phyloP scores from a whole-genome alignment of 2,329 filamentous ascomycete species.

The Ampelomyces quisqualis region DNA sequence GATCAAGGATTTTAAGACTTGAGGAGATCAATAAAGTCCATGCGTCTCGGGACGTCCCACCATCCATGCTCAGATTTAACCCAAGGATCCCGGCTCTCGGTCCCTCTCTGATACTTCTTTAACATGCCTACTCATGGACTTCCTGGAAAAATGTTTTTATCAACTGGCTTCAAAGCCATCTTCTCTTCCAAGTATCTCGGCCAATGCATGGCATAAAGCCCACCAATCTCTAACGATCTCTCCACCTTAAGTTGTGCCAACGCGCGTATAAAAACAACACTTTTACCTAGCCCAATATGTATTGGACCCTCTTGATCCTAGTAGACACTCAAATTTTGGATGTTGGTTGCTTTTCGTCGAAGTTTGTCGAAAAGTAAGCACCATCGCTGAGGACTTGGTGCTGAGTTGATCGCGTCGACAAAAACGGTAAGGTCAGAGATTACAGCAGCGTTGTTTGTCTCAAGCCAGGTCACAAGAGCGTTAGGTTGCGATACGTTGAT shows the following conservation, averaged over 20 bases:
- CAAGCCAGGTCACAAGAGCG: slow-evolving; percentile 12
- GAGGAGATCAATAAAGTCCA: no score
- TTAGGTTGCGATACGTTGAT: slow-evolving; percentile 12
- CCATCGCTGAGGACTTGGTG: slow-evolving; percentile 13
- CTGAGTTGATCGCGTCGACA: slow-evolving; percentile 8
- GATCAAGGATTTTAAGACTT: no score
- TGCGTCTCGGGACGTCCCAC: slow-evolving; percentile 5
- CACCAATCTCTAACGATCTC: slow-evolving; percentile 13
- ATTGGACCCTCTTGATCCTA: slow-evolving; percentile 12
- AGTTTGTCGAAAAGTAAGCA: slow-evolving; percentile 15
- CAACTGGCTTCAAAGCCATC: slow-evolving; percentile 12
- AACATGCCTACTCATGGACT: slow-evolving; percentile 8
- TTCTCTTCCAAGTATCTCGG: slow-evolving; percentile 15
- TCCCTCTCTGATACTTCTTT: slow-evolving; percentile 14
- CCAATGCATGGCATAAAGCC: slow-evolving; percentile 13
- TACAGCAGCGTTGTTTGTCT: slow-evolving; percentile 16
- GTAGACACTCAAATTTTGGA: slow-evolving; percentile 14
- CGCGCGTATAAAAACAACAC: slow-evolving; percentile 13
- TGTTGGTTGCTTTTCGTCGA: slow-evolving; percentile 12
- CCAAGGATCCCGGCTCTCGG: slow-evolving; percentile 12
- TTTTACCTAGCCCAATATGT: slow-evolving; percentile 10
- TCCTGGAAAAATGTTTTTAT: slow-evolving; percentile 12
- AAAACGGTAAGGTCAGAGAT: slow-evolving; percentile 13
- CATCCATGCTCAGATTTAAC: slow-evolving; percentile 9
- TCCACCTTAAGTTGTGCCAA: slow-evolving; percentile 13